Base-by-base conservation (phyloP, 306 rosid genomes). In the Trifolium subterraneum region DNA sequence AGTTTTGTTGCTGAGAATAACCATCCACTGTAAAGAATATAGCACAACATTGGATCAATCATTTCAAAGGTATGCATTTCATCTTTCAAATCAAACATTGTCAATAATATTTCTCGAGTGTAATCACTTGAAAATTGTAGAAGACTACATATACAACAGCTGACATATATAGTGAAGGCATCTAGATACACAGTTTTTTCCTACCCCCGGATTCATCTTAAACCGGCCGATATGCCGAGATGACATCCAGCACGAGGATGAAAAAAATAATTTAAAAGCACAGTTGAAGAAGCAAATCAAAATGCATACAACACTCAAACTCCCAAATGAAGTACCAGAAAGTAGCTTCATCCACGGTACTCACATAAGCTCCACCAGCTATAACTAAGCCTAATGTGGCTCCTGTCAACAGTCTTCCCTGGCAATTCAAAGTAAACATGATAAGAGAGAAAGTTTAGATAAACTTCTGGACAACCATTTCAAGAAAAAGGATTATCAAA, bases 311-410 rank as follows among this genome's bases (percentile, higher is more conserved):
- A 44, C 79, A 75, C 25, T 72, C 70, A 65, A 66, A 80, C 73
- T 78, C 52, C 64, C 62, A 81, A 86, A 82, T 74, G 80, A 74
- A 73, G 87, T 94, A 94, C 98, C 97, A 91, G 87, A 94, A 94
- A 82, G 98, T 94, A 84, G 98, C 96, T 84, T 94, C 98, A 86
- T 94, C 98, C 84, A 90, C 97, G 18, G 98, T 94, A 84, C 97
- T 88, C 86, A 84, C 95, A 82, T 94, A 94, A 88, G 98, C 97
- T 84, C 97, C 98, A 61, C 96, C 92, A 31, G 96, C 91, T 80
- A 94, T 91, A 80, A 82, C 74, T 68, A 90, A 82, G 72, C 98
- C 97, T 64, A 94, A 72, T 70, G 97, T 80, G 62, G 93, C 91
- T 71, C 95, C 98, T 6, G 97, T 94, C 36, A 84, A 82, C 71